These are phyloP conservation scores for Penicillium lividum DNA, from an alignment of 495 filamentous ascomycete species.

Conservation along the genomic window DNA sequence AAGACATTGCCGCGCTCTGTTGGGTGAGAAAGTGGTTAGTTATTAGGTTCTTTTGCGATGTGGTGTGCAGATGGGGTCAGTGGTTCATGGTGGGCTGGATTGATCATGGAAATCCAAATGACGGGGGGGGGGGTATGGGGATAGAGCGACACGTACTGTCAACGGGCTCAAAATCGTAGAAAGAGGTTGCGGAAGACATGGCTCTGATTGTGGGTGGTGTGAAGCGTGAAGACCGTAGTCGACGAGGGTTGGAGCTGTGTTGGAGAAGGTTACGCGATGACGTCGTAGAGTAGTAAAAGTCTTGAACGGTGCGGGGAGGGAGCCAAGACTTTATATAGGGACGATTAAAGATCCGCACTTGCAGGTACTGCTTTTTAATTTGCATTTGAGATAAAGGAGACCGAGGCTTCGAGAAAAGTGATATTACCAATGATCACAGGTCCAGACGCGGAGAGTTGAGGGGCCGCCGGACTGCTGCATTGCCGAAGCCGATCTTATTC, in stretches of 20 bases:
- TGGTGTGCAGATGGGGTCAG: neutral
- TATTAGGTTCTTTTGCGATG: neutral
- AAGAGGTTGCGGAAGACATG: conserved; percentile 86
- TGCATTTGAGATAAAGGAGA: neutral
- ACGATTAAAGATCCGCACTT: neutral
- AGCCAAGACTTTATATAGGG: neutral
- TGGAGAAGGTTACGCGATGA: conserved; percentile 15
- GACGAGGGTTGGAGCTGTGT: neutral
- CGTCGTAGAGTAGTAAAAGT: conserved; percentile 9
- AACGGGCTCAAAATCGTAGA: conserved; percentile 89
- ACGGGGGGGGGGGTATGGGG: neutral
- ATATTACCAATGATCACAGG: conserved; percentile 22
- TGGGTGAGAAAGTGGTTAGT: conserved; percentile 5
- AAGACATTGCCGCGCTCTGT: conserved; percentile 77
- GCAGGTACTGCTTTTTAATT: conserved; percentile 16
- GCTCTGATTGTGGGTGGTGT: conserved; percentile 29
- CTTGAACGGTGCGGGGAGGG: conserved; percentile 7
- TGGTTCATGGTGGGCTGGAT: neutral
- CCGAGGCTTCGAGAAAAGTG: conserved; percentile 8
- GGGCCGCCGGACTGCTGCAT: conserved; percentile 3
- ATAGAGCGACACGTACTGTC: conserved; percentile 62
- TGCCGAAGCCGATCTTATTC: conserved; percentile 6
- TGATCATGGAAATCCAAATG: neutral
- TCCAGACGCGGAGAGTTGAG: conserved; percentile 15
- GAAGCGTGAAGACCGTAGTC: neutral